Percentiles rank a stretch among this genome's conserved stretches.
phyloP scores from a whole-genome alignment of 1,284 basidiomycete species.

The Violaceomyces palustris region DNA sequence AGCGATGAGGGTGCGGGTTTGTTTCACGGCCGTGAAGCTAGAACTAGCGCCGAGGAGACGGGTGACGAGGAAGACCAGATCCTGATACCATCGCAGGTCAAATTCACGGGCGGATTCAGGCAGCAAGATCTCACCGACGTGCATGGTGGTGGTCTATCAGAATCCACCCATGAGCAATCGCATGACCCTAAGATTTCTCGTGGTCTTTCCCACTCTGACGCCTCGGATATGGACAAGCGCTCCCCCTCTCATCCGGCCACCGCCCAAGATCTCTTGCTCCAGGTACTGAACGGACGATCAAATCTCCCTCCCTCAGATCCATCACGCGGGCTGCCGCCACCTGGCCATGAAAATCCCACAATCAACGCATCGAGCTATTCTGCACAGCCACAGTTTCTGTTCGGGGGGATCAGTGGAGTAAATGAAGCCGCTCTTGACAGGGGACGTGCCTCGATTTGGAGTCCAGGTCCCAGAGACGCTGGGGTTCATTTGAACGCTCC shows the following conservation, averaged over 20 bases:
- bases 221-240: slow-evolving; percentile 1
- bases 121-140: slow-evolving; percentile 9
- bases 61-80: slow-evolving; percentile 2
- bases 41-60: neutral
- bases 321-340: neutral
- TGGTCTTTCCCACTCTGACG: slow-evolving; percentile 1
- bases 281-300: slow-evolving; percentile 10
- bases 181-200: neutral
- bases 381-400: neutral
- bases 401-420: neutral
- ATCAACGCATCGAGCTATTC: neutral
- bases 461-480: neutral
- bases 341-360: neutral
- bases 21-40: no score
- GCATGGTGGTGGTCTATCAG: slow-evolving; percentile 11
- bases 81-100: slow-evolving; percentile 19
- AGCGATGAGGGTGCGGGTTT: no score
- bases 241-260: no score
- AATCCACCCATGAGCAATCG: slow-evolving; percentile 2
- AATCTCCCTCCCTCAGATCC: neutral
- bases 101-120: slow-evolving; percentile 2
- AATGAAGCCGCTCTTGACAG: neutral
- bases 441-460: neutral
- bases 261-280: slow-evolving; percentile 23
- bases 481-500: no score